Evolutionary conservation across 768 basidiomycete genomes (phyloP), one percentile per base, ranked within the genome.

Genomic region (Boletus rubropictus): DNA sequence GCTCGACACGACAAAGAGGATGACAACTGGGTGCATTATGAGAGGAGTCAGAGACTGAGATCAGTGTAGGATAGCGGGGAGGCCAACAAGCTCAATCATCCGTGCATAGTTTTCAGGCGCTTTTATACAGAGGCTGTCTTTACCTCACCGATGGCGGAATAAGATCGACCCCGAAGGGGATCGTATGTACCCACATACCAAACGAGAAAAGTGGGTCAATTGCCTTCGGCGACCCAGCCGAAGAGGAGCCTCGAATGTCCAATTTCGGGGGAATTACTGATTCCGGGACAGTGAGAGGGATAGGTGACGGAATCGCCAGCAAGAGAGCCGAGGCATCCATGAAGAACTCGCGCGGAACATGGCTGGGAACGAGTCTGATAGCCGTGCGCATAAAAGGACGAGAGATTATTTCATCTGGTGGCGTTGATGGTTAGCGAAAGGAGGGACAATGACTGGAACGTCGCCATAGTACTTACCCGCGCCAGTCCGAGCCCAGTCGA

Each of bases 1-100:
- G 60, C 75, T 67, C 58, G 81, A 52, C 24, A 71, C 58, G 50
- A 63, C 46, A 44, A 73, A 46, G 46, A 71, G 27, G 56, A 60
- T 41, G n/a, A 42, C 39, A 21, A 56, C 7, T n/a, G 17, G 47
- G 55, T 44, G 39, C 64, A 66, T 66, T 2, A 11, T 47, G 48
- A 17, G 24, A 32, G 33, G 32, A 31, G 15, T 18, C 28, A 25
- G 47, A 28, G 38, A 14, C 18, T 32, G 31, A 25, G 31, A 40
- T 37, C 5, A 25, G 20, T 25, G 17, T 22, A 27, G 32, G 25
- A 24, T 5, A 36, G 44, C n/a, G 42, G 41, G 41, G 53, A 36
- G 46, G 42, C 38, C 49, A 5, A 40, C 34, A 37, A 20, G 37
- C 22, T 32, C 45, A n/a, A 17, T 25, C 3, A 2, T 46, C 25